Base-by-base conservation (phyloP, 306 rosid genomes). In the Vigna nakashimae region DNA sequence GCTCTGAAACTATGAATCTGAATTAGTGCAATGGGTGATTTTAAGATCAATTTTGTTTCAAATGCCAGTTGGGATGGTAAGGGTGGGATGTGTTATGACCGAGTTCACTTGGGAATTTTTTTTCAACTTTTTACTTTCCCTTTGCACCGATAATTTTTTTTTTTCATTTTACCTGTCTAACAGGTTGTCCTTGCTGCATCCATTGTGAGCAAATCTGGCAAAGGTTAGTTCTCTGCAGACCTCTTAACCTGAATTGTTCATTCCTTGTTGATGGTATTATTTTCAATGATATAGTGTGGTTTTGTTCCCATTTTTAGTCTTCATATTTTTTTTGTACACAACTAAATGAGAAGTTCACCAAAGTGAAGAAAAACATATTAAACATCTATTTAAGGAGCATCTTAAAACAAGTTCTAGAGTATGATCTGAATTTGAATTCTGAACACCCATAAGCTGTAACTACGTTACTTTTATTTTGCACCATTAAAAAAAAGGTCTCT, bases 151-250 rank as follows among this genome's bases (percentile, higher is more conserved):
- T 22, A 71, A 68, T 28, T 78, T 77, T 20, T 20, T 18, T 20
- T 20, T 62, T 50, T 81, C 52, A 50, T 80, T 78, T 15, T 43
- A 45, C 77, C 59, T 84, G 55, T 79, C 6, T 18, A 69, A 14
- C 85, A 95, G 98, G 99, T 95, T 74, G 98, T 95, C 76, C 97
- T 95, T 64, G 99, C 93, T 16, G 97, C 98, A 80, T 92, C 99
- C 49, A 38, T 81, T 58, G 78, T 95, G 59, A 72, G 93, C 90
- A 95, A 95, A 93, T 91, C 99, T 81, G 99, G 99, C 22, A 95
- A 95, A 88, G 98, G 98, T 95, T 74, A 86, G 93, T 80, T 78
- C 71, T 45, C 51, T 72, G 57, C 22, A 3, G 0, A 15, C 72
- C 26, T 30, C 76, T 49, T 5, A 7, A 2, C 36, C 34, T 62